phyloP scores from a whole-genome alignment of 176 grass and related monocot species.

The Aegilops umbellulata region DNA sequence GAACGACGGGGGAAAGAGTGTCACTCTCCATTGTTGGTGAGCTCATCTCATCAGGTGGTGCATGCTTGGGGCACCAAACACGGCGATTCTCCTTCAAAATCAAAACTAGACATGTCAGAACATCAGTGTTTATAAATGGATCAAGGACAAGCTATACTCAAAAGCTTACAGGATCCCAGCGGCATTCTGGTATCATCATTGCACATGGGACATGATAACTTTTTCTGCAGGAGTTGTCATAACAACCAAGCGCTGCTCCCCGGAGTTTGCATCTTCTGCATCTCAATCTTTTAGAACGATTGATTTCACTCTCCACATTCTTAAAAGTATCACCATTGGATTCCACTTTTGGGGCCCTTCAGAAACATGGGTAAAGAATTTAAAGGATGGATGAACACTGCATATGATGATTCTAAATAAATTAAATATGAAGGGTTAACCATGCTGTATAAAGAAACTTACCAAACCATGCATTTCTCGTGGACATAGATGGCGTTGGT shows the following conservation, averaged over 20 bases:
- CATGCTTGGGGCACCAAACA: conserved; percentile 44
- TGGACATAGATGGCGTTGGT: conserved; percentile 52
- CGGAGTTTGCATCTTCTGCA: conserved; percentile 51
- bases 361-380: conserved; percentile 5
- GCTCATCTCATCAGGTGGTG: conserved; percentile 10
- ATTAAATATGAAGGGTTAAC: conserved; percentile 5
- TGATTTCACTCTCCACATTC: conserved; percentile 61
- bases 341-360: conserved; percentile 55
- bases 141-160: not conserved
- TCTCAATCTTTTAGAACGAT: conserved; percentile 41
- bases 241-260: conserved; percentile 63
- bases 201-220: conserved; percentile 63
- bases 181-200: conserved; percentile 37
- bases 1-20: not conserved
- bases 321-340: conserved; percentile 29
- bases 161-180: conserved; percentile 64
- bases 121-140: not conserved
- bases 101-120: conserved; percentile 6
- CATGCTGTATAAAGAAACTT: not conserved
- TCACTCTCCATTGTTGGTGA: not conserved
- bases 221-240: not conserved
- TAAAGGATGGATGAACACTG: not conserved
- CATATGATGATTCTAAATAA: not conserved
- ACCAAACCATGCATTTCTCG: conserved; percentile 60
- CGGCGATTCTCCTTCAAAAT: not conserved